phyloP scores from a whole-genome alignment of 129 eudicot species.

The Solidago caesia region DNA sequence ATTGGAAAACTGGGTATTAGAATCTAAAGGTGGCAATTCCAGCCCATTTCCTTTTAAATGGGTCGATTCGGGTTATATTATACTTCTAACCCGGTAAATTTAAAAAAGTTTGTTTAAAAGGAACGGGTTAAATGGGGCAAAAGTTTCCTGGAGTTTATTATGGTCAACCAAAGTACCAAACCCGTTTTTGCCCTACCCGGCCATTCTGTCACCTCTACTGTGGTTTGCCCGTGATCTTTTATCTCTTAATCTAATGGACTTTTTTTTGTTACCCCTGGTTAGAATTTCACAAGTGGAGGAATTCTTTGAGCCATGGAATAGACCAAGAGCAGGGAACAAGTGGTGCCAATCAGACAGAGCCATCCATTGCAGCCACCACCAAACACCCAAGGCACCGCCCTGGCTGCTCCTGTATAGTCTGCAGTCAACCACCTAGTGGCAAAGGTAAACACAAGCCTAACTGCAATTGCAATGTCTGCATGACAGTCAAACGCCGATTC shows the following conservation, averaged over 20 bases:
- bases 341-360: constrained; percentile 44
- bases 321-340: constrained; percentile 44
- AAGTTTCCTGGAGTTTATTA: not conserved
- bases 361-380: constrained; percentile 72
- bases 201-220: not conserved
- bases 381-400: constrained; percentile 96
- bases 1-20: not conserved
- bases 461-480: constrained; percentile 78
- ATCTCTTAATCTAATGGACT: not conserved
- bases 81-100: not conserved
- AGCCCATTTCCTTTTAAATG: not conserved
- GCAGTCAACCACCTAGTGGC: constrained; percentile 97
- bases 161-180: not conserved
- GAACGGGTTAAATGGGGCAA: not conserved
- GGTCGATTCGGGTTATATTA: not conserved
- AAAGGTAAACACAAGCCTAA: constrained; percentile 92
- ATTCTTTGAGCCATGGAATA: constrained; percentile 37
- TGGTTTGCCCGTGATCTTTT: not conserved
- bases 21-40: not conserved
- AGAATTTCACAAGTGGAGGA: constrained; percentile 65
- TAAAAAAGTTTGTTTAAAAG: not conserved
- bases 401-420: constrained; percentile 92
- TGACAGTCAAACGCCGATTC: constrained; percentile 93
- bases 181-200: not conserved
- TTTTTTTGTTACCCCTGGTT: constrained; percentile 6